phyloP scores from a whole-genome alignment of 192 early-diverging fungal genomes.

The Coemansia sp. region DNA sequence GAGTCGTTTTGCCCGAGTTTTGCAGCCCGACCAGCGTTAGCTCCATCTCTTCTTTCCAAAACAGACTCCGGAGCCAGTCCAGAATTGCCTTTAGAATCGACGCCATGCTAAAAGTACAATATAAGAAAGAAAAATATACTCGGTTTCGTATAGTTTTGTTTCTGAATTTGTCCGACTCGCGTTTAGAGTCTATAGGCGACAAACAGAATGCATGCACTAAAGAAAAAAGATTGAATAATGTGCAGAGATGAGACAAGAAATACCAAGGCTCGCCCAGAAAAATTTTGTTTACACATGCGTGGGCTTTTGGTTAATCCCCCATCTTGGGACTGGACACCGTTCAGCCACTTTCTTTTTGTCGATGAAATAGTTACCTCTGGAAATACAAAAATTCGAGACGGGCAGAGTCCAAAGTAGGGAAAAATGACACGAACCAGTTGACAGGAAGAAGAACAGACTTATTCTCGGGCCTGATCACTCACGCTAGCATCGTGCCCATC shows the following conservation, averaged over 20 bases:
- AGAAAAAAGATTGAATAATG: neutral
- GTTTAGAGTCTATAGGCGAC: neutral
- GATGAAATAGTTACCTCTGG: neutral
- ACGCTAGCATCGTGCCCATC: neutral
- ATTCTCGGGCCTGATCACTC: neutral
- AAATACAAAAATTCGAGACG: conserved; percentile 1
- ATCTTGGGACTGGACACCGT: neutral
- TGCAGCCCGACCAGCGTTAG: conserved; percentile 84
- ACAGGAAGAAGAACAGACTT: conserved; percentile 1
- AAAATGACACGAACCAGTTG: neutral
- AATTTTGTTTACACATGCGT: conserved; percentile 8
- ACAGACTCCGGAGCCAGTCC: conserved; percentile 75
- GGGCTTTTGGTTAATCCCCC: neutral
- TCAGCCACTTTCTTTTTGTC: too few relatives aligned
- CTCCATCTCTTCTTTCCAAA: conserved; percentile 90
- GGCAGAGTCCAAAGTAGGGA: conserved; percentile 2
- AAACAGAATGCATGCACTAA: conserved; percentile 7
- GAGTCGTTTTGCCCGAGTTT: conserved; percentile 83
- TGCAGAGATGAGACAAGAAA: conserved; percentile 9
- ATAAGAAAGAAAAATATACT: neutral
- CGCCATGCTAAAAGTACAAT: conserved; percentile 34
- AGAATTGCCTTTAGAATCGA: conserved; percentile 50
- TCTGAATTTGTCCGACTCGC: neutral
- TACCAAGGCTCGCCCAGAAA: neutral
- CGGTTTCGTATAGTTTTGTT: neutral